Conservation (phyloP, 495 filamentous ascomycete genomes). For the Podospora appendiculata region DNA sequence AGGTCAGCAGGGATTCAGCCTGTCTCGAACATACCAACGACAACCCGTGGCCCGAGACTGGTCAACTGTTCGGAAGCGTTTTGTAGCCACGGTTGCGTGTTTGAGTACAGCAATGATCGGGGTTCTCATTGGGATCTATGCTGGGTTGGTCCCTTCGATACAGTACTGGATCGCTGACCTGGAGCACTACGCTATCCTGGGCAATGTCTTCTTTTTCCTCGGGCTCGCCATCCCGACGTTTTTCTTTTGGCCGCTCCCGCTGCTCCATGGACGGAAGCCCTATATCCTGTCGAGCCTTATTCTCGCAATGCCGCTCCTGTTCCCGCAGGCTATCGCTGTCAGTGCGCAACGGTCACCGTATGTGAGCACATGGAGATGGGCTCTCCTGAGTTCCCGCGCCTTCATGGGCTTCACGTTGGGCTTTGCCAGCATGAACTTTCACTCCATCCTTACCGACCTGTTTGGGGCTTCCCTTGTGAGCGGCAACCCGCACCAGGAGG, state of each 20-base stretch:
- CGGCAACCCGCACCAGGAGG: conserved; percentile 60
- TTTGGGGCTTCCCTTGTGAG: conserved; percentile 68
- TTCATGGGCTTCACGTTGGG: conserved; percentile 61
- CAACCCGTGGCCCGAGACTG: conserved; percentile 58
- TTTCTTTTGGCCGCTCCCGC: conserved; percentile 63
- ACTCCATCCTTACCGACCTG: conserved; percentile 60
- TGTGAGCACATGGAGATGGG: conserved; percentile 46
- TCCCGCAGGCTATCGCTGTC: conserved; percentile 63
- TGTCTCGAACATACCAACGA: conserved; percentile 42
- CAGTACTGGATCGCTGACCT: conserved; percentile 64
- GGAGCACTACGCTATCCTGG: conserved; percentile 56
- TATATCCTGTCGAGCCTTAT: conserved; percentile 59
- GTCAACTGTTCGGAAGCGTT: conserved; percentile 55
- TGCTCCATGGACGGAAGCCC: conserved; percentile 70
- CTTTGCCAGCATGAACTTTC: conserved; percentile 69
- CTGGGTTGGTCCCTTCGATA: conserved; percentile 65
- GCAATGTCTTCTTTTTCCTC: conserved; percentile 63
- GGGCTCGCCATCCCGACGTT: conserved; percentile 61
- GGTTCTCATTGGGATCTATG: conserved; percentile 64
- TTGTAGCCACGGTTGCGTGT: conserved; percentile 60
- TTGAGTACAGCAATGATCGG: conserved; percentile 61
- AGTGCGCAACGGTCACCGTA: conserved; percentile 46
- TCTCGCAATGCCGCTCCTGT: conserved; percentile 62
- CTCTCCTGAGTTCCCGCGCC: conserved; percentile 53
- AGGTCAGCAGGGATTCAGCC: conserved; percentile 41